A percentile compares a stretch with the other conserved stretches of the same genome.
Evolutionary conservation across 768 basidiomycete species (phyloP).

Genomic region (Tricholoma terreum): DNA sequence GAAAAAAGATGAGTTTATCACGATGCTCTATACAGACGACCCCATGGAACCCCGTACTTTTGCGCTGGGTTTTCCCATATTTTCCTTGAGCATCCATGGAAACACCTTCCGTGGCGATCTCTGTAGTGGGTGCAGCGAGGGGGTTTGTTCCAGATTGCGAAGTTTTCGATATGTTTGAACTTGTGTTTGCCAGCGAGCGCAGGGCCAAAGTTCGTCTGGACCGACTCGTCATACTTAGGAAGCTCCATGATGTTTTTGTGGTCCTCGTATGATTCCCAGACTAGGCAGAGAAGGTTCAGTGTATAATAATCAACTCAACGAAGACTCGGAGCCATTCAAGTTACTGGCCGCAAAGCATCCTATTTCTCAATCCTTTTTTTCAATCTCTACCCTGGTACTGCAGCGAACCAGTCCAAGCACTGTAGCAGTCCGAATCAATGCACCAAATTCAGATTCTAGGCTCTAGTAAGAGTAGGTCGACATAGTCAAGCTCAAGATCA

Average conservation of each 20-base stretch:
- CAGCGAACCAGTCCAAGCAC: too few species aligned
- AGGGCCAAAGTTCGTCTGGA: neutral
- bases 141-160: neutral
- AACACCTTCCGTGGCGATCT: constrained; percentile 4
- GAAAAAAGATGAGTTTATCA: constrained; percentile 16
- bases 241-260: constrained; percentile 3
- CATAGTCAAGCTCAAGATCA: too few species aligned
- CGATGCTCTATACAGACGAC: constrained; percentile 16
- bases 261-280: constrained; percentile 14
- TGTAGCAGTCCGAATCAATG: too few species aligned
- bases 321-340: too few species aligned
- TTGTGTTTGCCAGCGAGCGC: neutral
- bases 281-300: neutral
- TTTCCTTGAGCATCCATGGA: neutral
- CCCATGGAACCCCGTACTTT: neutral
- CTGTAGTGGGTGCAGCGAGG: constrained; percentile 8
- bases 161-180: constrained; percentile 8
- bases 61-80: neutral
- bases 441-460: too few species aligned
- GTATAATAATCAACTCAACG: neutral
- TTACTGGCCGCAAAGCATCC: constrained; percentile 26
- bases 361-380: too few species aligned
- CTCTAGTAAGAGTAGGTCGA: too few species aligned
- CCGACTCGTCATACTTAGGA: constrained; percentile 4
- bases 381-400: too few species aligned